Conservation (phyloP, 2,329 filamentous ascomycete genomes). For the Hymenoscyphus albidus region DNA sequence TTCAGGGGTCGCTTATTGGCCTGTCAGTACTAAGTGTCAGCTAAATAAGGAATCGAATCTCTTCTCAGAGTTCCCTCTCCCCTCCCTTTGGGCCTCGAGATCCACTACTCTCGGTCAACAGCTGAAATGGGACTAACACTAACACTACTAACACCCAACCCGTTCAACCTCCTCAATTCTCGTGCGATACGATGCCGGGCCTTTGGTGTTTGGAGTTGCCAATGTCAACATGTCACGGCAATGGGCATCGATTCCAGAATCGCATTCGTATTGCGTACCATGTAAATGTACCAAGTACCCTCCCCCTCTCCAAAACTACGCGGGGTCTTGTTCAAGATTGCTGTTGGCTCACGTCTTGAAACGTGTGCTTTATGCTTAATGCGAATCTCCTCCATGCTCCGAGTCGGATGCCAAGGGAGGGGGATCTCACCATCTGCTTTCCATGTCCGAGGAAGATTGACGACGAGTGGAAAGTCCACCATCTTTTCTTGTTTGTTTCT, state of each 20-base stretch:
- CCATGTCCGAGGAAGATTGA: neutral
- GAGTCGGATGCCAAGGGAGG: neutral
- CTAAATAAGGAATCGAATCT: neutral
- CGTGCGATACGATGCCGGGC: too few relatives aligned
- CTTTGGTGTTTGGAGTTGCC: too few relatives aligned
- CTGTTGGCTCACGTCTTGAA: neutral
- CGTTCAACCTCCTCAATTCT: neutral
- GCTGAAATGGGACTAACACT: neutral
- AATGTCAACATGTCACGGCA: too few relatives aligned
- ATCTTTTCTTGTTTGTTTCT: neutral
- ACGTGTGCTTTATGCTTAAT: neutral
- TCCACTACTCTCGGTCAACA: neutral
- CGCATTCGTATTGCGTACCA: too few relatives aligned
- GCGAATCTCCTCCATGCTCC: neutral
- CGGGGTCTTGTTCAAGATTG: neutral
- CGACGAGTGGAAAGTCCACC: neutral
- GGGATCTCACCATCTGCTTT: neutral
- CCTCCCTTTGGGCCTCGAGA: neutral
- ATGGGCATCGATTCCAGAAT: too few relatives aligned
- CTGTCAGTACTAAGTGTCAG: neutral
- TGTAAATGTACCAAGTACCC: too few relatives aligned
- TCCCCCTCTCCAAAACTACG: neutral
- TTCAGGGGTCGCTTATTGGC: slow-evolving; percentile 2
- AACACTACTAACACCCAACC: neutral
- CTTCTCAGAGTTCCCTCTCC: too few relatives aligned